A percentile compares a stretch with the other conserved stretches of the same genome.
Conservation (phyloP, 768 basidiomycete genomes). For the Russula foetens region DNA sequence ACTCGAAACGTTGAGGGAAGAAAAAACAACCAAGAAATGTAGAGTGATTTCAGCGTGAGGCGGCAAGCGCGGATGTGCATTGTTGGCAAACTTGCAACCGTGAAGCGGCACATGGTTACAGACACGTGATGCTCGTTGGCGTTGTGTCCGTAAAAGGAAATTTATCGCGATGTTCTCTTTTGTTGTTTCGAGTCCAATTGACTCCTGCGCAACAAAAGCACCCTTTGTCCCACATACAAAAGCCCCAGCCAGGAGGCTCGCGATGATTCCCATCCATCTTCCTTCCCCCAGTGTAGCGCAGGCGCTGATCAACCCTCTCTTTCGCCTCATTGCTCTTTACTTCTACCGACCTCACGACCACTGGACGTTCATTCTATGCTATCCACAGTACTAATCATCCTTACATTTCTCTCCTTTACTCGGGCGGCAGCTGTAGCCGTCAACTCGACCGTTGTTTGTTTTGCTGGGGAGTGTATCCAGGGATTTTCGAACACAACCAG, state of each 20-base stretch:
- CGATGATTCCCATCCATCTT: background rate
- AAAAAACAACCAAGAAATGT: no score
- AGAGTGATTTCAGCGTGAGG: no score
- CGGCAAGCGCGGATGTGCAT: no score
- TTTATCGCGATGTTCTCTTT: no score
- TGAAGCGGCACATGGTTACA: no score
- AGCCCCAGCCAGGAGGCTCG: background rate
- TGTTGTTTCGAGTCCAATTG: no score
- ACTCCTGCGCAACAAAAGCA: background rate
- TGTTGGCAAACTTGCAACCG: no score
- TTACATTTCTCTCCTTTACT: background rate
- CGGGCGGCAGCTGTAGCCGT: background rate
- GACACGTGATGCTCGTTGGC: no score
- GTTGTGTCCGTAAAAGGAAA: no score
- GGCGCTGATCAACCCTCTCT: conserved; percentile 8
- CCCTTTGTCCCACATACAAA: conserved; percentile 9
- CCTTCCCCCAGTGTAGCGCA: background rate
- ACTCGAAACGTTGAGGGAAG: no score
- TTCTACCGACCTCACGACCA: conserved; percentile 3
- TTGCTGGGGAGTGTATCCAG: conserved; percentile 84
- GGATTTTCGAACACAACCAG: conserved; percentile 60
- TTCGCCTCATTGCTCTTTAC: background rate
- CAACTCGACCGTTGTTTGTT: conserved; percentile 57
- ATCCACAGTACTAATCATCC: conserved; percentile 2
- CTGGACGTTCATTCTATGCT: conserved; percentile 13